Evolutionary conservation across 305 asterid species (phyloP).

Genomic region (Fraxinus ornus): DNA sequence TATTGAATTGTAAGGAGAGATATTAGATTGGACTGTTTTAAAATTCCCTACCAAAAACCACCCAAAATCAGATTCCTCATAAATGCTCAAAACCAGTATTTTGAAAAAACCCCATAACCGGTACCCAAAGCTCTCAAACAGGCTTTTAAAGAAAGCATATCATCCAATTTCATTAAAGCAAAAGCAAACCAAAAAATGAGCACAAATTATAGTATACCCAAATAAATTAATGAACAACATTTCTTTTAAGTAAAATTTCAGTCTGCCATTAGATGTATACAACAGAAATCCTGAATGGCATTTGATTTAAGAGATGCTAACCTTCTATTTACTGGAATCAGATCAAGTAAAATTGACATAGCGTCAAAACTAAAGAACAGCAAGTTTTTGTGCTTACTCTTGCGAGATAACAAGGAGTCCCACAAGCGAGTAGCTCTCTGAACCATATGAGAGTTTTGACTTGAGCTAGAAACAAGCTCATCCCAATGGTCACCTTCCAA

Average conservation of each 20-base stretch:
- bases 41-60: background rate
- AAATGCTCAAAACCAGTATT: background rate
- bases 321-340: slow-evolving; percentile 15
- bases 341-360: background rate
- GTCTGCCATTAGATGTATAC: background rate
- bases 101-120: background rate
- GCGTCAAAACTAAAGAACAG: slow-evolving; percentile 15
- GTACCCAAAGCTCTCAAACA: background rate
- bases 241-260: background rate
- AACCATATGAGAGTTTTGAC: slow-evolving; percentile 98
- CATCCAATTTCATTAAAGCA: slow-evolving; percentile 19
- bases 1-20: background rate
- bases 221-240: background rate
- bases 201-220: background rate
- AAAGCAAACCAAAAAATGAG: slow-evolving; percentile 9
- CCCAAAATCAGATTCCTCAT: background rate
- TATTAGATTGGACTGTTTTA: background rate
- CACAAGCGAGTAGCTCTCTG: slow-evolving; percentile 97
- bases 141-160: slow-evolving; percentile 1
- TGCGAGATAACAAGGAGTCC: slow-evolving; percentile 97
- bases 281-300: background rate
- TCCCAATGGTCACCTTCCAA: slow-evolving; percentile 99
- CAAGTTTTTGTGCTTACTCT: slow-evolving; percentile 54
- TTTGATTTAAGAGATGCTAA: slow-evolving; percentile 15
- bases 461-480: slow-evolving; percentile 97